Evolutionary conservation across 2,329 filamentous ascomycete genomes (phyloP), one percentile per base, ranked within the genome.

Genomic region (Fusarium circinatum): DNA sequence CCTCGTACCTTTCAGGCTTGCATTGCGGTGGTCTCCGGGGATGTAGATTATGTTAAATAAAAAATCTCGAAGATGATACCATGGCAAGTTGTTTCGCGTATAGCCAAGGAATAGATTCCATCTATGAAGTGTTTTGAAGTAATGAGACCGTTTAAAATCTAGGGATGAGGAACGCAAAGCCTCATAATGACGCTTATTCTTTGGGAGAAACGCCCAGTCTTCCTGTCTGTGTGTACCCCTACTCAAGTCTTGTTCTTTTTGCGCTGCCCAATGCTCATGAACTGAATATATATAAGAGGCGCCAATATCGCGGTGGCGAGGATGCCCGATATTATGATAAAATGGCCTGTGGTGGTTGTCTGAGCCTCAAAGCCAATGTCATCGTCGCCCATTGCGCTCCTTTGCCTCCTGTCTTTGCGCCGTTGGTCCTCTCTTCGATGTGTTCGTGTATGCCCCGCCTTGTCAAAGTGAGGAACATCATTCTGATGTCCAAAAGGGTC

Each of bases 391-490:
- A 76, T 86, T 80, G 76, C 88, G 79, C 79, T 76, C 41, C 78
- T 78, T 47, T 79, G 78, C 22, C 84, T 70, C 22, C 85, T 69
- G 51, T 75, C 70, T 76, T 77, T 80, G 26, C 83, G 81, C 11
- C 86, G 81, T 48, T 84, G 81, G 73, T 93, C 89, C 76, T 93
- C 87, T 39, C 87, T 85, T 56, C 88, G 86, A 73, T 97, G 94
- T 67, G 94, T 97, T 70, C 90, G 86, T 76, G 91, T 90, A 82
- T 98, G 95, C 15, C 88, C 87, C 47, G 84, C 85, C 45, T 89
- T 88, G 83, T 98, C 92, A 76, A 98, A 99, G 83, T 98, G 93
- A 74, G 91, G 89, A 38, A 94, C 86, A 39, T 91, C 86, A 62
- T 89, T 85, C 38, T 85, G 81, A 58, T 82, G 78, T 4, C 80